Evolutionary conservation across 495 filamentous ascomycete species (phyloP), one percentile per base, ranked within the genome.

Genomic region (Filosporella fistucella): DNA sequence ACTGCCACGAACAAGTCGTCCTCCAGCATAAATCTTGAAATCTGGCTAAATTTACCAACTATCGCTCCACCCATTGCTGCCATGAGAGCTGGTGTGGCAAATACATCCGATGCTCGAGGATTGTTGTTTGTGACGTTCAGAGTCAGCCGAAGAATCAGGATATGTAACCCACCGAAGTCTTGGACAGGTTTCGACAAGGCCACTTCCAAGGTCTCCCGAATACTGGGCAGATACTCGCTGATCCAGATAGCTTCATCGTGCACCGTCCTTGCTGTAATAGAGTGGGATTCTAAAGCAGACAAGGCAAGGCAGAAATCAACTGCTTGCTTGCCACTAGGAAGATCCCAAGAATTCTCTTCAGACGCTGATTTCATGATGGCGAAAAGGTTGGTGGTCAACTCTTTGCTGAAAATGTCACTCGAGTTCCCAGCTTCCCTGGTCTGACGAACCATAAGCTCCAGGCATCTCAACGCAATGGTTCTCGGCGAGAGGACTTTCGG

Each of bases 111-210:
- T 24, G 86, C 77, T 12, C 68, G 66, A 1, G 76, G 59, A 46
- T 86, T 87, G 55, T 87, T 88, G 66, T 96, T 96, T 13, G 90
- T 93, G 13, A 91, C 68, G 64, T 96, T 96, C 54, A 96, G 71
- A 36, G 83, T 77, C 21, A 97, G 79, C 45, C 88, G 81, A 38
- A 95, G 69, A 41, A 77, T 52, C 6, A 57, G 42, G 3, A 42
- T 11, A 22, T 57, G 54, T 6, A 41, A 37, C 9, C 21, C 20
- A 16, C 48, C 54, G 41, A 57, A 57, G 0, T 13, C 25, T 10
- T 53, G 49, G 9, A 35, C 10, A 14, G 53, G 54, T 26, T 29
- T 30, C 13, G 43, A 41, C 5, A 56, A 47, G 24, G 47, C 47
- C 20, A 40, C 36, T 45, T 47, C 28, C 14, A 53, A 38, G 10